Conservation (phyloP, 164 flowering plant genomes). For the Piper longum region DNA sequence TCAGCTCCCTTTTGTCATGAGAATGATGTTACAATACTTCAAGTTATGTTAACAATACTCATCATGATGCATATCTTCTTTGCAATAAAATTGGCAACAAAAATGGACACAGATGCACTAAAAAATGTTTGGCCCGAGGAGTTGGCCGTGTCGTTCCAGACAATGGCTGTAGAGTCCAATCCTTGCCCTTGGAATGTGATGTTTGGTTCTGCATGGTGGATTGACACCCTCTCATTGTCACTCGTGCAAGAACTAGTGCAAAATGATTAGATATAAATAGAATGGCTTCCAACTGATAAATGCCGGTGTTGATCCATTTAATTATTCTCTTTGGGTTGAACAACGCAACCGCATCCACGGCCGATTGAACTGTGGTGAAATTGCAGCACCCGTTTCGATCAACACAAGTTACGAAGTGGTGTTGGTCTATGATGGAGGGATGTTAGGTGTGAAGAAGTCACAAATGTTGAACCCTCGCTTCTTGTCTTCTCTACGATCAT, state of each 20-base stretch:
- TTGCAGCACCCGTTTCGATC: constrained; percentile 83
- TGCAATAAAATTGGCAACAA: constrained; percentile 61
- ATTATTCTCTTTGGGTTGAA: constrained; percentile 46
- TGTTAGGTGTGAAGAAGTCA: constrained; percentile 40
- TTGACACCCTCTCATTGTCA: constrained; percentile 59
- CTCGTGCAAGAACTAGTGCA: not conserved
- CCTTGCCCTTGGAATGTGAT: constrained; percentile 96
- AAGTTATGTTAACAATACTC: no score
- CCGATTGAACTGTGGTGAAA: constrained; percentile 77
- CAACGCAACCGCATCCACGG: constrained; percentile 51
- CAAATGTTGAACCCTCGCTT: constrained; percentile 23
- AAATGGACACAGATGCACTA: constrained; percentile 74
- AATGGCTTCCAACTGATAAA: constrained; percentile 48
- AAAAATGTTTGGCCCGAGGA: constrained; percentile 68
- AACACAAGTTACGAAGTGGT: constrained; percentile 55
- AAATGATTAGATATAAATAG: not conserved
- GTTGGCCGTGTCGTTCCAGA: constrained; percentile 81
- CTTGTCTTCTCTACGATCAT: constrained; percentile 1
- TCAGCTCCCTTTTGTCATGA: no score
- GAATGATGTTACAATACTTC: no score
- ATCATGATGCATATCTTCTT: constrained; percentile 95
- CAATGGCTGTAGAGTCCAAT: constrained; percentile 56
- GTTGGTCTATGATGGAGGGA: constrained; percentile 59
- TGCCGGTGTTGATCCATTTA: constrained; percentile 71
- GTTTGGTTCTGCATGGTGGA: constrained; percentile 58